These are phyloP conservation scores for Dictyophora rubrovolvata DNA, from an alignment of 768 basidiomycete species.

Conservation along the genomic window DNA sequence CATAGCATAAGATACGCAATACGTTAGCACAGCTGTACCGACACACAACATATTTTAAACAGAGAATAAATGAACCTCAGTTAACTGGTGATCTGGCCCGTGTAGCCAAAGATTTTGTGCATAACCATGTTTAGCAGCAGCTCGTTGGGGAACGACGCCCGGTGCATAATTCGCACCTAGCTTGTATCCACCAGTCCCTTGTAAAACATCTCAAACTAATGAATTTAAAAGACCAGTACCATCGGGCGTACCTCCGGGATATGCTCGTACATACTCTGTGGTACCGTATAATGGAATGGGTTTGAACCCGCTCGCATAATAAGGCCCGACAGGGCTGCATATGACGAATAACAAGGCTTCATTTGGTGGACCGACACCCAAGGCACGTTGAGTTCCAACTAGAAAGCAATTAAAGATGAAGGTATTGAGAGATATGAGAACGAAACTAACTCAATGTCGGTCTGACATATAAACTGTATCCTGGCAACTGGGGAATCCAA, in stretches of 20 bases:
- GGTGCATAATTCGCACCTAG: constrained; percentile 85
- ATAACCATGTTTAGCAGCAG: constrained; percentile 68
- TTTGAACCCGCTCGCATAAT: constrained; percentile 82
- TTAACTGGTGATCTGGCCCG: constrained; percentile 41
- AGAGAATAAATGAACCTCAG: constrained; percentile 26
- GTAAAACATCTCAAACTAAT: constrained; percentile 9
- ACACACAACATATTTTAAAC: too few relatives aligned
- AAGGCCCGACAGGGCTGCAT: constrained; percentile 61
- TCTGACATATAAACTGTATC: constrained; percentile 87
- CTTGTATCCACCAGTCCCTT: constrained; percentile 82
- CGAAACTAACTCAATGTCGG: constrained; percentile 50
- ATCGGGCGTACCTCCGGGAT: constrained; percentile 30
- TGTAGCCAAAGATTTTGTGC: constrained; percentile 86
- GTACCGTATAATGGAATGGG: constrained; percentile 75
- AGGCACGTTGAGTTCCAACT: constrained; percentile 65
- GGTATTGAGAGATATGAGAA: not conserved
- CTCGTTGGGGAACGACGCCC: constrained; percentile 73
- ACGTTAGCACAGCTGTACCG: not conserved
- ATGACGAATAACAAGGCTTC: constrained; percentile 61
- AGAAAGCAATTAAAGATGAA: constrained; percentile 2
- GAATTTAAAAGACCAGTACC: not conserved
- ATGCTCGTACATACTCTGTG: constrained; percentile 37
- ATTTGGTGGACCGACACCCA: constrained; percentile 38
- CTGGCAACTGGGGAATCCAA: constrained; percentile 85
- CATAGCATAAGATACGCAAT: not conserved